Conservation (phyloP, 176 grass and related monocot species). For the Miscanthus lutarioriparius region DNA sequence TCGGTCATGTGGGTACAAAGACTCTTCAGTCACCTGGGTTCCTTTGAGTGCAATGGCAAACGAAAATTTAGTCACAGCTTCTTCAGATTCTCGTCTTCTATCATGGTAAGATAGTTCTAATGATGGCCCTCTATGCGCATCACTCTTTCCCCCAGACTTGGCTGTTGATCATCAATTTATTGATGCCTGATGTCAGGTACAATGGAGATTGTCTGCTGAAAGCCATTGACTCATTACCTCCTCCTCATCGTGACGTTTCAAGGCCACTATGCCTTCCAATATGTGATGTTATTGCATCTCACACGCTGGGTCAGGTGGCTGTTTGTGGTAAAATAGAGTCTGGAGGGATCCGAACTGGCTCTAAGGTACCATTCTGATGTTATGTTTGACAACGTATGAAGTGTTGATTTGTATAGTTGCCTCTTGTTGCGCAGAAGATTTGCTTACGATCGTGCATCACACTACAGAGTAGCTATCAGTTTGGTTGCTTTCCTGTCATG, state of each 20-base stretch:
- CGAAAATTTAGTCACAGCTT: conserved; percentile 59
- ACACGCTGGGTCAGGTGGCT: conserved; percentile 61
- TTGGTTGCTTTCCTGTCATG: not conserved
- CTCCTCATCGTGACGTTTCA: conserved; percentile 60
- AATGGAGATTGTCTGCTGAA: conserved; percentile 66
- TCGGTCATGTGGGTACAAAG: conserved; percentile 84
- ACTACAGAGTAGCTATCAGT: not conserved
- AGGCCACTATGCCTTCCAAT: conserved; percentile 74
- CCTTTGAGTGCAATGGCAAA: conserved; percentile 82
- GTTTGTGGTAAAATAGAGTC: conserved; percentile 76
- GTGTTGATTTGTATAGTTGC: not conserved
- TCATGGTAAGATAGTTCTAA: conserved; percentile 66
- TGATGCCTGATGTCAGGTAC: conserved; percentile 51
- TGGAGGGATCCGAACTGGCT: conserved; percentile 73
- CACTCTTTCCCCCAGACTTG: not conserved
- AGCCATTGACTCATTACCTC: conserved; percentile 62
- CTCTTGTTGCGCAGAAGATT: not conserved
- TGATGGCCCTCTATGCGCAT: not conserved
- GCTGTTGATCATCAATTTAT: conserved; percentile 5
- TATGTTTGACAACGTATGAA: not conserved
- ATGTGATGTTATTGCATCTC: conserved; percentile 80
- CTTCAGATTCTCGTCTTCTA: conserved; percentile 65
- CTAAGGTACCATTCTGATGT: conserved; percentile 59
- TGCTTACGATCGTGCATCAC: not conserved
- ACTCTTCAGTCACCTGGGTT: conserved; percentile 66